phyloP scores from a whole-genome alignment of 805 yeast genomes.

The Helenozyma rhizophorensis region DNA sequence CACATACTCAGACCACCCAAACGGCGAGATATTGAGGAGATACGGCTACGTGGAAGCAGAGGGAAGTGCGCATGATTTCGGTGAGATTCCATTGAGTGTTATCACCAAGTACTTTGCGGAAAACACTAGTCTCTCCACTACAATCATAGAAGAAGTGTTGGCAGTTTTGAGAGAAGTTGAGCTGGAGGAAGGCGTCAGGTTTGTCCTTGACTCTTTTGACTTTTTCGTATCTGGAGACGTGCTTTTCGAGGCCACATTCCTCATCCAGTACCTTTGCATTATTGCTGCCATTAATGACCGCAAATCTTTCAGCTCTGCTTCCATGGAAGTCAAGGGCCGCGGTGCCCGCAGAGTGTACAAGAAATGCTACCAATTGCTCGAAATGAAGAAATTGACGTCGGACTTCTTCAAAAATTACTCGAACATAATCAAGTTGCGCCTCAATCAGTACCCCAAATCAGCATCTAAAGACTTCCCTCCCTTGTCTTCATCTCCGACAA shows the following conservation, averaged over 20 bases:
- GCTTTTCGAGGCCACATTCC: slow-evolving; percentile 51
- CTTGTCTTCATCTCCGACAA: slow-evolving; percentile 5
- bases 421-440: slow-evolving; percentile 29
- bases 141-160: slow-evolving; percentile 33
- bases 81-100: slow-evolving; percentile 54
- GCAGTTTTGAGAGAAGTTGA: slow-evolving; percentile 26
- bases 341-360: slow-evolving; percentile 48
- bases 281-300: slow-evolving; percentile 22
- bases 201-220: slow-evolving; percentile 56
- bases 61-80: slow-evolving; percentile 76
- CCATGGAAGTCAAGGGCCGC: slow-evolving; percentile 16
- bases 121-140: slow-evolving; percentile 16
- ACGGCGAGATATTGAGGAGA: slow-evolving; percentile 82
- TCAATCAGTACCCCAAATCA: slow-evolving; percentile 46
- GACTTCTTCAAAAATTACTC: slow-evolving; percentile 25
- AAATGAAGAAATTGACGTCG: slow-evolving; percentile 45
- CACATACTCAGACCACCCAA: slow-evolving; percentile 87
- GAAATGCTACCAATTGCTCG: slow-evolving; percentile 60
- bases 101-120: slow-evolving; percentile 36
- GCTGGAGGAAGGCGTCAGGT: slow-evolving; percentile 38
- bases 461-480: slow-evolving; percentile 5
- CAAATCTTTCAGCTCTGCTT: slow-evolving; percentile 21
- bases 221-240: slow-evolving; percentile 55
- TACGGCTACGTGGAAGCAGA: slow-evolving; percentile 84
- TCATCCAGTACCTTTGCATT: slow-evolving; percentile 49